Percentiles rank a stretch among this genome's conserved stretches.
Conservation (phyloP, 768 basidiomycete species). For the Podaxis rugospora region DNA sequence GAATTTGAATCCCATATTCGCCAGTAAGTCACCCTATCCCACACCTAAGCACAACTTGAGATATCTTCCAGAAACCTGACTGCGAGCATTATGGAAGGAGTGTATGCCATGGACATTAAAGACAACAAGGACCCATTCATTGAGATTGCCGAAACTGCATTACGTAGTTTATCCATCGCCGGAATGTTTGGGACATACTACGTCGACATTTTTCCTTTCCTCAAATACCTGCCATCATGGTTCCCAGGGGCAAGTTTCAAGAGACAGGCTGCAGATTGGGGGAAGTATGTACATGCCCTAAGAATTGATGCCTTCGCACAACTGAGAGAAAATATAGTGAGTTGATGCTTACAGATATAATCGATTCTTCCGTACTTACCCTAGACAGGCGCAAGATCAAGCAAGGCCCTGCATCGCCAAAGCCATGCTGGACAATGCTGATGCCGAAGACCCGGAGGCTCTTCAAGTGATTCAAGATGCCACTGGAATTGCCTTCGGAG, state of each 20-base stretch:
- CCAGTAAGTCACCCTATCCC: neutral
- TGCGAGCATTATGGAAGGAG: neutral
- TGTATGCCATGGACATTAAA: neutral
- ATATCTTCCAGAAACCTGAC: neutral
- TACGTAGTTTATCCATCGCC: neutral
- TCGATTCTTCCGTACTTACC: too few relatives aligned
- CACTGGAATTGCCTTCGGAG: too few relatives aligned
- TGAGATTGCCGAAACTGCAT: neutral
- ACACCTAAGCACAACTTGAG: neutral
- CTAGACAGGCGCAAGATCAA: too few relatives aligned
- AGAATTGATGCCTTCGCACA: neutral
- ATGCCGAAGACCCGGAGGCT: too few relatives aligned
- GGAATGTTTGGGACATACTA: neutral
- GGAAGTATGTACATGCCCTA: neutral
- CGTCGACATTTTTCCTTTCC: slow-evolving; percentile 5
- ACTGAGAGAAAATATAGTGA: neutral
- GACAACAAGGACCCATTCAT: neutral
- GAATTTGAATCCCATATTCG: neutral
- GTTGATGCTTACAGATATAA: neutral
- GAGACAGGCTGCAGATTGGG: neutral
- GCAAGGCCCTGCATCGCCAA: too few relatives aligned
- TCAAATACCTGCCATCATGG: slow-evolving; percentile 15
- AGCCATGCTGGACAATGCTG: too few relatives aligned
- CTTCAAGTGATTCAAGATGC: too few relatives aligned
- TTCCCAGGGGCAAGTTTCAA: slow-evolving; percentile 14